Evolutionary conservation across 768 basidiomycete genomes (phyloP).

Genomic region (Suillus occidentalis): DNA sequence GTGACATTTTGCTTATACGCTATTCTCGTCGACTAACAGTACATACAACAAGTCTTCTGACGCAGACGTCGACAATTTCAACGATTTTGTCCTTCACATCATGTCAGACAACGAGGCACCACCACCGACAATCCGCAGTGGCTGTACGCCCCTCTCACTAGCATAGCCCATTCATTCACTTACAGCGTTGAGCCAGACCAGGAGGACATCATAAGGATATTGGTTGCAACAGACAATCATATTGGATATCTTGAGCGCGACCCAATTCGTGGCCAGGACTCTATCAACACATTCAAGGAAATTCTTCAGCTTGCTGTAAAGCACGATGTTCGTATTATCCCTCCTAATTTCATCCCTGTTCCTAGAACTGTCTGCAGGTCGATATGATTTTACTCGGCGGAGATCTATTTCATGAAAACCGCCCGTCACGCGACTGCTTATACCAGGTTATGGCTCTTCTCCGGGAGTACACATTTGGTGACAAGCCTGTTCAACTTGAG

Average conservation of each 20-base stretch:
- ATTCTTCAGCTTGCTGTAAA: constrained; percentile 90
- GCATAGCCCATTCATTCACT: not conserved
- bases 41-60: not conserved
- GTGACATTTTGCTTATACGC: not conserved
- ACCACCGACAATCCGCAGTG: not conserved
- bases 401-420: constrained; percentile 97
- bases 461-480: constrained; percentile 86
- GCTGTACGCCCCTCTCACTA: not conserved
- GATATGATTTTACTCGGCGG: constrained; percentile 95
- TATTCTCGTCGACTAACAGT: not conserved
- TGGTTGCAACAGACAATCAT: constrained; percentile 95
- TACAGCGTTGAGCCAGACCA: constrained; percentile 36
- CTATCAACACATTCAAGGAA: constrained; percentile 93
- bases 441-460: constrained; percentile 88
- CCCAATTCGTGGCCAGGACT: constrained; percentile 91
- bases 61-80: not conserved
- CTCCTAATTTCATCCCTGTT: not conserved
- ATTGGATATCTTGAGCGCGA: constrained; percentile 95
- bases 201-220: constrained; percentile 73
- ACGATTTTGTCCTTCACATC: not conserved
- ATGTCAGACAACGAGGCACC: constrained; percentile 2
- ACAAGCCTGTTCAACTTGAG: constrained; percentile 88
- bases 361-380: constrained; percentile 52
- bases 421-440: constrained; percentile 86
- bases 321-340: constrained; percentile 62